Evolutionary conservation across 106 monocot genomes (phyloP), one percentile per base, ranked within the genome.

Genomic region (Posidonia australis): DNA sequence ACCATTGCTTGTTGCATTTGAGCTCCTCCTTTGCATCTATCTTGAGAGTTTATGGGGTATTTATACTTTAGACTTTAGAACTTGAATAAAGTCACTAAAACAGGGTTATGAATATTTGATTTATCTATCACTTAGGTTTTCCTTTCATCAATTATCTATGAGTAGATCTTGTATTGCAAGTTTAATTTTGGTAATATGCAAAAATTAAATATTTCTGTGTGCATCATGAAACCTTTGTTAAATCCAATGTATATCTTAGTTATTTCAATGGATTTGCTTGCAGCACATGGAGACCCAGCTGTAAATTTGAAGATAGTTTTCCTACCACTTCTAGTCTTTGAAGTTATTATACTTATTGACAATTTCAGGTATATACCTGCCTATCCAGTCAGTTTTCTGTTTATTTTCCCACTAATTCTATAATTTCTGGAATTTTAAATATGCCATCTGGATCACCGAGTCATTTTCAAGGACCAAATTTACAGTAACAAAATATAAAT

Each of bases 261-360:
- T 36, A 36, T 36, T 36, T 36, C 36, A 36, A 36, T 36, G 36
- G 36, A 36, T 36, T 36, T 36, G 67, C 57, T 5, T 81, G 67
- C 81, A 91, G 91, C 66, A 63, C 60, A 75, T 67, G 48, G 36
- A 67, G 12, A 62, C 13, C 65, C 79, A 7, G 67, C 82, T 52
- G 29, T 86, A 68, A 86, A 80, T 70, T 77, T 94, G 69, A 94
- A 90, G 94, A 84, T 90, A 72, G 94, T 94, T 63, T 90, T 94
- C 60, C 81, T 94, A 72, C 94, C 94, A 19, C 76, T 94, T 26
- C 58, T 94, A 59, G 86, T 89, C 17, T 86, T 94, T 74, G 94
- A 94, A 80, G 61, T 72, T 52, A 78, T 82, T 51, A 78, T 94
- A 73, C 89, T 94, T 67, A 44, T 86, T 20, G 94, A 94, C 70